Evolutionary conservation across 2,329 filamentous ascomycete genomes (phyloP), one percentile per base, ranked within the genome.

Genomic region (Fusarium sp.): DNA sequence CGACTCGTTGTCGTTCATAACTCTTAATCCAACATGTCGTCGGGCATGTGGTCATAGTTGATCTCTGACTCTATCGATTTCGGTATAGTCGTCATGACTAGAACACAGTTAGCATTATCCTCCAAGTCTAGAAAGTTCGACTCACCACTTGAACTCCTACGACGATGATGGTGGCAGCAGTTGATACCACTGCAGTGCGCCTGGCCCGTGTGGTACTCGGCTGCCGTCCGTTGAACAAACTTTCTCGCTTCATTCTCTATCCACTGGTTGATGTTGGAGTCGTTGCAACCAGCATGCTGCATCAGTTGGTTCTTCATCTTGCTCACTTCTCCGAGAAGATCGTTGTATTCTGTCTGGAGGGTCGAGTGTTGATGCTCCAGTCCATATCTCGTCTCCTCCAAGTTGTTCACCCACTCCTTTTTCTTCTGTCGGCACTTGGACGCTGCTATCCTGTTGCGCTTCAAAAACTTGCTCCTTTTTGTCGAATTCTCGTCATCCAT

Each of bases 371-470:
- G 82, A 7, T 74, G 77, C 77, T 90, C 88, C 52, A 90, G 75
- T 0, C 78, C 82, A 11, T 80, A 73, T 65, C 85, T 86, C 7
- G 82, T 83, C 63, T 86, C 84, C 68, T 90, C 87, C 25, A 90
- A 78, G n/a, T 86, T 84, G 14, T 81, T 81, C 25, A 88, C 85
- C 84, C 86, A 89, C 74, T 85, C 82, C 81, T 89, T 90, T 77
- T 89, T 89, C 82, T 93, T 94, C 77, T 92, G 89, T 5, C 93
- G 89, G 78, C 92, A 95, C 79, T 94, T 94, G 80, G 91, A 92
- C 2, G 93, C 93, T 0, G 93, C 93, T 3, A 93, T 84, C 11
- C 93, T 88, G 80, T 95, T 95, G 70, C 92, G 89, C 81, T 93
- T 91, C 0, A 94, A 86, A 75, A 91, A 92, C 71, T 87, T 88